Percentiles rank a stretch among this genome's conserved stretches.
These are phyloP conservation scores for Paraconiothyrium brasiliense DNA, from an alignment of 2,329 filamentous ascomycete species.

Conservation along the genomic window DNA sequence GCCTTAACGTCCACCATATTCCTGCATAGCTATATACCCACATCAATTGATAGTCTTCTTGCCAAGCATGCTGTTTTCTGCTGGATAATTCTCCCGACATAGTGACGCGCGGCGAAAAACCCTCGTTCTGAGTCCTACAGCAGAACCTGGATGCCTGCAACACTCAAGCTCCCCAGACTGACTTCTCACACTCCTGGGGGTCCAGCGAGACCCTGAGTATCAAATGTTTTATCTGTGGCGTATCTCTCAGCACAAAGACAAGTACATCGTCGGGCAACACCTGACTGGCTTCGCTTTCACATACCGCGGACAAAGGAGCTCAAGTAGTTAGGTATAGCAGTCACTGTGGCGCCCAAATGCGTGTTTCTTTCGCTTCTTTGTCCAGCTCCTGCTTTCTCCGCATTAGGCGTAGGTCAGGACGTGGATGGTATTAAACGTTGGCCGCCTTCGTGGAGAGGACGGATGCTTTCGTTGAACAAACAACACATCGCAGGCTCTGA, in stretches of 20 bases:
- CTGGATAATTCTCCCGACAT: neutral
- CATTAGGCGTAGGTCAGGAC: neutral
- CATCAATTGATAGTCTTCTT: conserved; percentile 8
- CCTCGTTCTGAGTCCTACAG: neutral
- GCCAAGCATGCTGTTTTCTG: neutral
- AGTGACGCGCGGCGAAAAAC: too few relatives aligned
- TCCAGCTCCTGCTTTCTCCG: neutral
- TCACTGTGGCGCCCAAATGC: neutral
- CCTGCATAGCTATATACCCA: conserved; percentile 9
- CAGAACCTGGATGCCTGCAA: neutral
- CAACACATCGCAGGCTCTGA: neutral
- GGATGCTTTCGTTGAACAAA: neutral
- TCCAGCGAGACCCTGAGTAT: neutral
- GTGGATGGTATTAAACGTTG: neutral
- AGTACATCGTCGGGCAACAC: neutral
- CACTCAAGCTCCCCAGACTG: neutral
- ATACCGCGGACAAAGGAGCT: neutral
- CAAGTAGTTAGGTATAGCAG: neutral
- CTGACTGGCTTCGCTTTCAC: neutral
- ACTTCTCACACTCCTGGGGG: neutral
- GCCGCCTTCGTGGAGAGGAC: neutral
- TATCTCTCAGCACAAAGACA: neutral
- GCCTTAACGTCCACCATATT: neutral
- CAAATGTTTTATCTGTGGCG: neutral
- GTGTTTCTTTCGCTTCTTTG: neutral